Evolutionary conservation across 345 rosid species (phyloP), one percentile per base, ranked within the genome.

Genomic region (Salix brachista): DNA sequence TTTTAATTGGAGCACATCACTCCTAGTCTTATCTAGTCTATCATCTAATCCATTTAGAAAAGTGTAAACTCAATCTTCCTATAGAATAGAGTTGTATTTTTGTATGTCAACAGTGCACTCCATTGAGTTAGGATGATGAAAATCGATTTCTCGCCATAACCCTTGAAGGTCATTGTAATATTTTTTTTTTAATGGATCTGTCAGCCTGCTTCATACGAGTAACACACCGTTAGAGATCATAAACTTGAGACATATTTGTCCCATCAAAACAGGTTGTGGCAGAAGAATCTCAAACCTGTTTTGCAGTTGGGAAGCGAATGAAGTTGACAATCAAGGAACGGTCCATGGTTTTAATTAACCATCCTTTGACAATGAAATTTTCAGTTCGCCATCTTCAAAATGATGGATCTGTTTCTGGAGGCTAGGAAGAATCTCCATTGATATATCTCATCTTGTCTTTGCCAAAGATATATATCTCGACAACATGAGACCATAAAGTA

Each of bases 31-130:
- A 16, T 73, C 76, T 10, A 61, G 54, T 5, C 21, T 16, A 14
- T 60, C 76, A 61, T 73, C 36, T 7, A 73, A 32, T 4, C 76
- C 69, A 62, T 73, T 56, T 2, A 73, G 21, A 17, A 72, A 72
- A 28, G 17, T 32, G 9, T 72, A 72, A 3, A 72, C 66, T 37
- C 30, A 19, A 9, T 73, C 76, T 44, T 73, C 69, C 17, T 73
- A 26, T 1, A 73, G 3, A 23, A 41, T 14, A 23, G 21, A 3
- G 6, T 73, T 61, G 0, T 41, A 62, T 4, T 17, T 61, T 13
- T 73, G 1, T 13, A 73, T 73, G 44, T 73, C 76, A 62, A 0
- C 37, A 60, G 8, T 11, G 3, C 56, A 61, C 7, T 28, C 58
- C 39, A 73, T 73, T 26, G 39, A 73, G 4, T 44, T 44, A 44